These are phyloP conservation scores for Flaveria sonorensis DNA, from an alignment of 129 eudicot genomes.

Conservation along the genomic window DNA sequence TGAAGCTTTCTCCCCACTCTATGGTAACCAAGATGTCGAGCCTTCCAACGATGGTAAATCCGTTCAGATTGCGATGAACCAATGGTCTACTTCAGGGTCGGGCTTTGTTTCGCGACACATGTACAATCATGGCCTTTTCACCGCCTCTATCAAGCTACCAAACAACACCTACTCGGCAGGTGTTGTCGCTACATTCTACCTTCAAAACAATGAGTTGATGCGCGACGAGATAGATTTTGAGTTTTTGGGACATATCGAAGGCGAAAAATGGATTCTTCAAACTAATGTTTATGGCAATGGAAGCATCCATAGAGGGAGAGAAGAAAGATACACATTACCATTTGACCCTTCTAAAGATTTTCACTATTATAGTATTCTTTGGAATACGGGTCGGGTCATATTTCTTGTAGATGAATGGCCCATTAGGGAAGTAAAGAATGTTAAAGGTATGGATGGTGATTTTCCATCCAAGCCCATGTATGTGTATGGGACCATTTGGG, in stretches of 20 bases:
- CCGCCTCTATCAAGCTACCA: conserved; percentile 37
- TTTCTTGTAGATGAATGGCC: conserved; percentile 41
- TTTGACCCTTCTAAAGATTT: conserved; percentile 51
- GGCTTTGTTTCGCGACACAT: conserved; percentile 28
- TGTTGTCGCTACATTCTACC: conserved; percentile 30
- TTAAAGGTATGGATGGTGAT: conserved; percentile 31
- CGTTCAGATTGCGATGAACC: conserved; percentile 64
- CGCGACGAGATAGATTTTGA: conserved; percentile 51
- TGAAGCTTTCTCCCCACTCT: conserved; percentile 35
- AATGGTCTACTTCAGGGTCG: conserved; percentile 30
- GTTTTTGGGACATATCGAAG: conserved; percentile 39
- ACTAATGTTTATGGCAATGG: conserved; percentile 50
- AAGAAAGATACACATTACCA: conserved; percentile 42
- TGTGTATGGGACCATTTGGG: conserved; percentile 51
- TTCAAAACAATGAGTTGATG: conserved; percentile 16
- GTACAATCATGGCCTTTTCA: conserved; percentile 33
- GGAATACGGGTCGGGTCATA: conserved; percentile 32
- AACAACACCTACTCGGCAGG: conserved; percentile 30
- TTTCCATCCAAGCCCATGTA: conserved; percentile 46
- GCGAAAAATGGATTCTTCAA: conserved; percentile 41
- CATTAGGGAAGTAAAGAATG: conserved; percentile 33
- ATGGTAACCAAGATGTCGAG: conserved; percentile 48
- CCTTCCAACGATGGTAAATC: conserved; percentile 41
- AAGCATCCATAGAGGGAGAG: conserved; percentile 41
- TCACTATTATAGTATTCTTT: conserved; percentile 40